Percentiles rank a stretch among this genome's conserved stretches.
Conservation (phyloP, 2,329 filamentous ascomycete genomes). For the Rhynchosporium agropyri region DNA sequence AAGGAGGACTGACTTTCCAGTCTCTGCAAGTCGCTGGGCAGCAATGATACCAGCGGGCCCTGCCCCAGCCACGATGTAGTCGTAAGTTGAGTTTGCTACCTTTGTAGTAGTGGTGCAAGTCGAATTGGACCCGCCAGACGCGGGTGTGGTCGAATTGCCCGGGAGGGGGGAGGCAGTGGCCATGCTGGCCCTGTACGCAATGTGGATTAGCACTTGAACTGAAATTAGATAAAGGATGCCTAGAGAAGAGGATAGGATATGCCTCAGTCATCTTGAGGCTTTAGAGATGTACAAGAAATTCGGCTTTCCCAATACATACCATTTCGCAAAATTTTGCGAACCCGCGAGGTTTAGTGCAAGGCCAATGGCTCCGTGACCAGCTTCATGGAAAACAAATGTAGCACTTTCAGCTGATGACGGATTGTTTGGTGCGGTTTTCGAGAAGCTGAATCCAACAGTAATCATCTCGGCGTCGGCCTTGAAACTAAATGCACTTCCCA, state of each 20-base stretch:
- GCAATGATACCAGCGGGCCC: slow-evolving; percentile 63
- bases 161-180: slow-evolving; percentile 8
- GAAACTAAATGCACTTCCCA: slow-evolving; percentile 22
- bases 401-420: slow-evolving; percentile 25
- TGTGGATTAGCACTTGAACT: no score
- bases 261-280: no score
- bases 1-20: slow-evolving; percentile 51
- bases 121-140: slow-evolving; percentile 19
- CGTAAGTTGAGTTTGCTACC: slow-evolving; percentile 47
- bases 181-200: slow-evolving; percentile 20
- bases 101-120: slow-evolving; percentile 29
- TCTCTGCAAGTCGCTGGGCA: slow-evolving; percentile 53
- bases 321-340: slow-evolving; percentile 26
- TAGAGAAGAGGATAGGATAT: no score
- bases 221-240: no score
- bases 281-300: no score
- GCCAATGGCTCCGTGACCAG: slow-evolving; percentile 30
- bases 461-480: slow-evolving; percentile 39
- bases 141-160: slow-evolving; percentile 17
- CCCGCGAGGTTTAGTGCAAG: slow-evolving; percentile 25
- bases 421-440: slow-evolving; percentile 22
- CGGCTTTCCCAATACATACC: background rate
- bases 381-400: slow-evolving; percentile 29
- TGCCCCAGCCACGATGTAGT: slow-evolving; percentile 67
- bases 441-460: slow-evolving; percentile 28